Conservation (phyloP, 495 filamentous ascomycete species). For the Hypoxylon lienhwacheense region DNA sequence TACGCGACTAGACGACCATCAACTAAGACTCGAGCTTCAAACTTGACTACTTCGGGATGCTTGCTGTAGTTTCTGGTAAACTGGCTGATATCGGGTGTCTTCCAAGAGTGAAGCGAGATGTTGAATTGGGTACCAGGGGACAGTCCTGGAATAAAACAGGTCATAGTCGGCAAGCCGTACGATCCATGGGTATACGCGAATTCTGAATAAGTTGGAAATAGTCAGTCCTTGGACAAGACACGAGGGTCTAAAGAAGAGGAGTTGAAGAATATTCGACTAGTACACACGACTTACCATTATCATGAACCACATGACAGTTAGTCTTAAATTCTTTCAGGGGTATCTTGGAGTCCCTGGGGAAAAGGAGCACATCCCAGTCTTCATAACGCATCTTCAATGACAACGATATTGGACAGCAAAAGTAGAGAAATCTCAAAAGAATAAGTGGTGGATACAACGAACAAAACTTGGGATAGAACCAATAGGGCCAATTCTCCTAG, state of each 20-base stretch:
- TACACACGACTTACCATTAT: slow-evolving; percentile 53
- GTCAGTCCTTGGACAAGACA: not conserved
- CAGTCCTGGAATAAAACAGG: slow-evolving; percentile 74
- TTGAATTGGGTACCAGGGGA: slow-evolving; percentile 63
- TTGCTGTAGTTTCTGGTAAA: slow-evolving; percentile 63
- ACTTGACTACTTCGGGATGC: slow-evolving; percentile 61
- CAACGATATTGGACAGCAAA: slow-evolving; percentile 27
- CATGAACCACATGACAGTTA: slow-evolving; percentile 73
- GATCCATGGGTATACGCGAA: slow-evolving; percentile 49
- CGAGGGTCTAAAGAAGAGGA: not conserved
- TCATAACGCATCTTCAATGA: slow-evolving; percentile 70
- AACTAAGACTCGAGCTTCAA: slow-evolving; percentile 68
- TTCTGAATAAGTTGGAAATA: slow-evolving; percentile 33
- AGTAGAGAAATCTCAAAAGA: slow-evolving; percentile 27
- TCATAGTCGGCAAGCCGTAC: slow-evolving; percentile 65
- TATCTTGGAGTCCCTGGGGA: slow-evolving; percentile 60
- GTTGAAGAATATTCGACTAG: not conserved
- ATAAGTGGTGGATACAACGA: slow-evolving; percentile 27
- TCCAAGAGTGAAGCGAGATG: slow-evolving; percentile 82
- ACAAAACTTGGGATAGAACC: slow-evolving; percentile 16
- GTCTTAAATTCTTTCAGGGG: slow-evolving; percentile 88
- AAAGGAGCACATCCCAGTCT: slow-evolving; percentile 84
- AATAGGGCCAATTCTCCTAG: slow-evolving; percentile 9
- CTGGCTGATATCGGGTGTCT: slow-evolving; percentile 63
- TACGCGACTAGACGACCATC: slow-evolving; percentile 71